Evolutionary conservation across 106 monocot species (phyloP).

Genomic region (Cymbidium sinense): DNA sequence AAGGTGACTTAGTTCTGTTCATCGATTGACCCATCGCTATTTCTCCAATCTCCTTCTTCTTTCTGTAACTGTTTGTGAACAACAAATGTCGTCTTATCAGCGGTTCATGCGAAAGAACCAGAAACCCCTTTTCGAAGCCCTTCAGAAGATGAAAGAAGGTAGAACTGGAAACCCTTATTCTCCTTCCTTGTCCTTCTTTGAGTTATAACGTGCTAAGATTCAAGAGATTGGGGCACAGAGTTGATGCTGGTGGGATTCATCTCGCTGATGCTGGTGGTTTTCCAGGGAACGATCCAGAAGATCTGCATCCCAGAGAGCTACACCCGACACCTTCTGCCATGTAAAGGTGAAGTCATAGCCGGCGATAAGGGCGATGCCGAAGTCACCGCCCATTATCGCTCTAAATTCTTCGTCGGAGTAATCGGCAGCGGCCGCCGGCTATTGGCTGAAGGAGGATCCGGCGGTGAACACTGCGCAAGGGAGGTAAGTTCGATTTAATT

Average conservation of each 20-base stretch:
- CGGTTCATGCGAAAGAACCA: conserved; percentile 15
- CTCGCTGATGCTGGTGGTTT: conserved; percentile 16
- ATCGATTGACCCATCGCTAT: not conserved
- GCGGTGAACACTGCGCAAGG: conserved; percentile 10
- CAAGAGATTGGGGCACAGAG: conserved; percentile 1
- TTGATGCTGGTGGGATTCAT: conserved; percentile 23
- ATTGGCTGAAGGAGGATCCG: conserved; percentile 13
- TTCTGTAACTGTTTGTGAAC: not conserved
- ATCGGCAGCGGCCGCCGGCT: conserved; percentile 23
- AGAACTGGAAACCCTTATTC: not conserved
- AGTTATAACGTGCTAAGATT: not conserved
- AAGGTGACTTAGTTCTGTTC: conserved; percentile 25
- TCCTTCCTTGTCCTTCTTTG: not conserved
- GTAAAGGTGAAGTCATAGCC: not conserved
- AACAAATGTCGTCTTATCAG: not conserved
- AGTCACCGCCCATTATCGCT: conserved; percentile 11
- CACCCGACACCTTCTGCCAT: conserved; percentile 11
- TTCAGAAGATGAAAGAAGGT: conserved; percentile 24
- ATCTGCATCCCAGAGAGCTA: conserved; percentile 7
- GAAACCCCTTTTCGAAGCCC: conserved; percentile 22
- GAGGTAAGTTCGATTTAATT: conserved; percentile 14
- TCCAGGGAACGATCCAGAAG: conserved; percentile 14
- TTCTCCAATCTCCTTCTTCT: too few relatives aligned
- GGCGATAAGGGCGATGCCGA: not conserved
- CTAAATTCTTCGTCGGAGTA: conserved; percentile 5